Conservation (phyloP, 352 stramenopile genomes). For the Phytophthora citrophthora region DNA sequence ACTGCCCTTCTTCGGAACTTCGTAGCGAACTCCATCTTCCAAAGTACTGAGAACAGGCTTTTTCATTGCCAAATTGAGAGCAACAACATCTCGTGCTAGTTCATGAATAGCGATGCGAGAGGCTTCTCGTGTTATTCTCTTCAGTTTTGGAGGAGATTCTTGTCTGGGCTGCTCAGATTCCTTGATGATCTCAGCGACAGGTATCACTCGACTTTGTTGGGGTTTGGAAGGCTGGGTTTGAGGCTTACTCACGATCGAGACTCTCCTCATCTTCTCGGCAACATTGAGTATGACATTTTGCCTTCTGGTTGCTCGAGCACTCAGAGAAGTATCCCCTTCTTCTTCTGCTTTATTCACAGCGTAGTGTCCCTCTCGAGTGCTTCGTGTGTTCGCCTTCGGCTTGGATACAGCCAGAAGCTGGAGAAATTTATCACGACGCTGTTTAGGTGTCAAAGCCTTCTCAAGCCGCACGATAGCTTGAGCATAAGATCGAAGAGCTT, state of each 20-base stretch:
- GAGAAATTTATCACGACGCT: constrained; percentile 50
- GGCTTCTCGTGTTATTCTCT: neutral
- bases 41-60: constrained; percentile 37
- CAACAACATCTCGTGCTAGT: constrained; percentile 48
- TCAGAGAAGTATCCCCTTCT: constrained; percentile 9
- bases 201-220: constrained; percentile 18
- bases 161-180: neutral
- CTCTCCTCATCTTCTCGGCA: constrained; percentile 20
- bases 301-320: constrained; percentile 8
- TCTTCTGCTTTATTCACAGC: constrained; percentile 8
- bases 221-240: constrained; percentile 2
- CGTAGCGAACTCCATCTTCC: constrained; percentile 66
- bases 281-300: constrained; percentile 30
- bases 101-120: constrained; percentile 51
- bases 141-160: constrained; percentile 11
- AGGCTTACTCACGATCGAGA: constrained; percentile 22
- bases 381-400: constrained; percentile 20
- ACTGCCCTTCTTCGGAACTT: constrained; percentile 47
- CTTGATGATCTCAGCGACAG: constrained; percentile 12
- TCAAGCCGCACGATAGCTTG: constrained; percentile 64
- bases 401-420: constrained; percentile 36
- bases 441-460: constrained; percentile 41
- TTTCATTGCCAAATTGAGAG: constrained; percentile 29
- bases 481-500: constrained; percentile 62
- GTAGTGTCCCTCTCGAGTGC: constrained; percentile 16